Conservation (phyloP, 140 eudicot species). For the Senecio squalidus region DNA sequence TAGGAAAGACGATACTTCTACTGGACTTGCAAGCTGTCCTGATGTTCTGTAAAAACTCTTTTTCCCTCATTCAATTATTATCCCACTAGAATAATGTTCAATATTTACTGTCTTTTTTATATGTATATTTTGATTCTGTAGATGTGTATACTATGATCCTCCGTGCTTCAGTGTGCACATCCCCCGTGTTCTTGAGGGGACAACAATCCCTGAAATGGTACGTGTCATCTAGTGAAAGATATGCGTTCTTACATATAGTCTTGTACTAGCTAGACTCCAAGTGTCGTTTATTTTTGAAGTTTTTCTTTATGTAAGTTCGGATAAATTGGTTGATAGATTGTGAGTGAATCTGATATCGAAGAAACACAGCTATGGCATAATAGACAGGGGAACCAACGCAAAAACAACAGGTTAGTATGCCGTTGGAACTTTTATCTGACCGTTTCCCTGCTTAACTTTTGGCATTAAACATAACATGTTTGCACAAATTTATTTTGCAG, state of each 20-base stretch:
- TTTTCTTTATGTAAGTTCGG: no score
- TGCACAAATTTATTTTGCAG: background rate
- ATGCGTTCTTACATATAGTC: no score
- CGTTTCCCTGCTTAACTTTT: background rate
- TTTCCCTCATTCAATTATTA: background rate
- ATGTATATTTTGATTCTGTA: background rate
- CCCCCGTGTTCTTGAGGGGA: constrained; percentile 31
- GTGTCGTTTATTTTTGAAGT: no score
- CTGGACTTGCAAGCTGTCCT: background rate
- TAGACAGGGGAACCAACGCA: background rate
- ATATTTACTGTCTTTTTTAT: background rate
- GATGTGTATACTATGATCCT: constrained; percentile 25
- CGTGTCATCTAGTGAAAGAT: no score
- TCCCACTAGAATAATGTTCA: background rate
- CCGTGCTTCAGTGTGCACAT: constrained; percentile 13
- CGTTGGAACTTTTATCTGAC: background rate
- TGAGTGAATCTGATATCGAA: constrained; percentile 5
- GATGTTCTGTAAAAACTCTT: constrained; percentile 27
- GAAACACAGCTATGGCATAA: constrained; percentile 26
- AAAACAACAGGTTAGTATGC: constrained; percentile 12
- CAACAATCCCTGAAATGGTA: constrained; percentile 32
- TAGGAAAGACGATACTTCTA: constrained; percentile 3
- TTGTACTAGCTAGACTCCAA: background rate
- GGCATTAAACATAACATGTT: background rate
- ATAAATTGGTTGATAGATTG: constrained; percentile 10